These are phyloP conservation scores for Chloromonas sp. DNA, from an alignment of 163 green algal genomes.

Conservation along the genomic window DNA sequence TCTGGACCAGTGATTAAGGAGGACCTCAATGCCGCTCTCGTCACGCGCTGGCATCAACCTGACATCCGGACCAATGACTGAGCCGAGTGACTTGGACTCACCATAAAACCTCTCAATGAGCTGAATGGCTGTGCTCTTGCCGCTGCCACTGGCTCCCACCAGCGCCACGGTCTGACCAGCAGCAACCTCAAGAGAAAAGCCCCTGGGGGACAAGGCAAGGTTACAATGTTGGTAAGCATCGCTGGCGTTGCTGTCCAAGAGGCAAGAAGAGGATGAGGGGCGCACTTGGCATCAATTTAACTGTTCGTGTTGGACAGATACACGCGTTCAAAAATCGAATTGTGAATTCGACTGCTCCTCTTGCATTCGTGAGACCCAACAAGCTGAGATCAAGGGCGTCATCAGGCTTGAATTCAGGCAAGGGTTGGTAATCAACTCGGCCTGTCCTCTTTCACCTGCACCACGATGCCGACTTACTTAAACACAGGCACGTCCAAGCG, in stretches of 20 bases:
- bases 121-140: slow-evolving; percentile 64
- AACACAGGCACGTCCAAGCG: slow-evolving; percentile 19
- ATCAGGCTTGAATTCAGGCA: too few relatives aligned
- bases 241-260: background rate
- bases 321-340: too few relatives aligned
- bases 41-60: too few relatives aligned
- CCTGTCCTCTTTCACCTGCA: too few relatives aligned
- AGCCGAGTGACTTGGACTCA: too few relatives aligned
- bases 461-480: background rate
- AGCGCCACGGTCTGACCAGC: slow-evolving; percentile 40
- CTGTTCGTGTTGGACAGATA: background rate
- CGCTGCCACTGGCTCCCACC: slow-evolving; percentile 37
- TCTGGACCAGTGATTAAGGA: too few relatives aligned
- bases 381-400: too few relatives aligned
- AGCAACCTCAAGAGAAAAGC: slow-evolving; percentile 23
- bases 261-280: background rate
- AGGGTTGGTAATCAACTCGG: too few relatives aligned
- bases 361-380: too few relatives aligned
- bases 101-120: slow-evolving; percentile 51
- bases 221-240: background rate
- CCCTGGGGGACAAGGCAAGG: slow-evolving; percentile 6
- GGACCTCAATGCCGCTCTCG: too few relatives aligned
- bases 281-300: background rate
- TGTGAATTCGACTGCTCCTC: too few relatives aligned
- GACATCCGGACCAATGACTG: too few relatives aligned